Conservation (phyloP, 345 rosid species). For the Zanthoxylum bungeanum region DNA sequence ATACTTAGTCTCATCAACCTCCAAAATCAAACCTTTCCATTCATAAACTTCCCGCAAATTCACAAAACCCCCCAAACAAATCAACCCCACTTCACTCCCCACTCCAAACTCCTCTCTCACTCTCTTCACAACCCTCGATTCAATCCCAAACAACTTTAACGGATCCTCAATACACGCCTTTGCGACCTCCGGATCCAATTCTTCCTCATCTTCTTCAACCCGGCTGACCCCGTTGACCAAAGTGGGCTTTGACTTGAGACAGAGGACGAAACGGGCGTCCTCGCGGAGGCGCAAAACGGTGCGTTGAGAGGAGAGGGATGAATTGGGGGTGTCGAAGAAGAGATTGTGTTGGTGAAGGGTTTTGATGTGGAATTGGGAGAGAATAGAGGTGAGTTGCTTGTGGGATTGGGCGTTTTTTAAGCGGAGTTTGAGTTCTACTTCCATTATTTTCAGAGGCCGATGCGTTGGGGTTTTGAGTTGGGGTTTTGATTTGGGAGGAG, state of each 20-base stretch:
- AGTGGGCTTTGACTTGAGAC: constrained; percentile 66
- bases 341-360: constrained; percentile 67
- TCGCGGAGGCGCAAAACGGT: constrained; percentile 66
- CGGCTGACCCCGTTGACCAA: constrained; percentile 71
- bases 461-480: constrained; percentile 56
- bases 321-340: constrained; percentile 63
- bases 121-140: constrained; percentile 61
- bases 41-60: constrained; percentile 63
- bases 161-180: constrained; percentile 51
- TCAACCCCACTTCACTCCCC: constrained; percentile 38
- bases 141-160: constrained; percentile 31
- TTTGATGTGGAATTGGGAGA: constrained; percentile 47
- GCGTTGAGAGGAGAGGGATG: constrained; percentile 48
- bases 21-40: constrained; percentile 69
- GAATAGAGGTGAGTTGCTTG: constrained; percentile 45
- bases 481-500: constrained; percentile 55
- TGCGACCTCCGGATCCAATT: constrained; percentile 39
- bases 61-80: constrained; percentile 83
- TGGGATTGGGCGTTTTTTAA: constrained; percentile 46
- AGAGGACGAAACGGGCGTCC: constrained; percentile 46
- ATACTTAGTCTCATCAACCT: constrained; percentile 81
- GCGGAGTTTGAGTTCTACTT: constrained; percentile 79
- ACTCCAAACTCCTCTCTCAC: constrained; percentile 68
- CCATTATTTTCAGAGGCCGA: constrained; percentile 76
- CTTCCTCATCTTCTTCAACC: constrained; percentile 89